A percentile compares a stretch with the other conserved stretches of the same genome.
Conservation (phyloP, 805 yeast genomes). For the Pichia membranifaciens region DNA sequence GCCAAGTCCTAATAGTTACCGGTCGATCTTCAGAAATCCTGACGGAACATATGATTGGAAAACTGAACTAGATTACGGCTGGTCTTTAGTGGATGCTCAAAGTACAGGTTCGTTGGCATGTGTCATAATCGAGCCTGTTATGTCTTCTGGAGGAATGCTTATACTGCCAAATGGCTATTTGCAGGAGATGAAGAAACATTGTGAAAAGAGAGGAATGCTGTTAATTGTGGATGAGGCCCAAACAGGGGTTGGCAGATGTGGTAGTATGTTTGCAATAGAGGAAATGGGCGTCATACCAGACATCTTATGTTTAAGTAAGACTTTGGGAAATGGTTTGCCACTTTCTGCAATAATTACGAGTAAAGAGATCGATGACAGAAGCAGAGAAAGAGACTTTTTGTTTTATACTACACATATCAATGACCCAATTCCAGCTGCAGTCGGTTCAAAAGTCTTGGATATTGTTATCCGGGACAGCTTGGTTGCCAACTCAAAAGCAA, state of each 20-base stretch:
- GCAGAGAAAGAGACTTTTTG: conserved; percentile 20
- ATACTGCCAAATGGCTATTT: conserved; percentile 32
- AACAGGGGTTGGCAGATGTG: conserved; percentile 50
- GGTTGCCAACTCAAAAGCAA: conserved; percentile 21
- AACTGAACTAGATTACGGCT: conserved; percentile 26
- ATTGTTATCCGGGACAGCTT: conserved; percentile 26
- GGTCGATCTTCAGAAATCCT: conserved; percentile 24
- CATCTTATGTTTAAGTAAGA: conserved; percentile 29
- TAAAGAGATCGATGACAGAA: conserved; percentile 20
- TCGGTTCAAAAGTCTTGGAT: conserved; percentile 27
- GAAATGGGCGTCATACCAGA: conserved; percentile 30
- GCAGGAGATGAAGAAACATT: conserved; percentile 23
- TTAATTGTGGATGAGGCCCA: conserved; percentile 52
- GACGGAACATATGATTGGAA: conserved; percentile 29
- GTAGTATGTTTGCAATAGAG: conserved; percentile 39
- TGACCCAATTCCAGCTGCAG: conserved; percentile 28
- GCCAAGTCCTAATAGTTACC: conserved; percentile 26
- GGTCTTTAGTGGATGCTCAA: conserved; percentile 24
- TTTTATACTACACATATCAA: conserved; percentile 29
- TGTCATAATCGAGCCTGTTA: conserved; percentile 45
- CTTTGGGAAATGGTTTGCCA: conserved; percentile 31
- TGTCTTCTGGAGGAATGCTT: conserved; percentile 50
- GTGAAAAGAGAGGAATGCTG: conserved; percentile 38
- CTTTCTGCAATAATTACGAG: conserved; percentile 29
- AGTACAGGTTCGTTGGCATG: conserved; percentile 42